Conservation (phyloP, 2,329 filamentous ascomycete genomes). For the Lachnellula cervina region DNA sequence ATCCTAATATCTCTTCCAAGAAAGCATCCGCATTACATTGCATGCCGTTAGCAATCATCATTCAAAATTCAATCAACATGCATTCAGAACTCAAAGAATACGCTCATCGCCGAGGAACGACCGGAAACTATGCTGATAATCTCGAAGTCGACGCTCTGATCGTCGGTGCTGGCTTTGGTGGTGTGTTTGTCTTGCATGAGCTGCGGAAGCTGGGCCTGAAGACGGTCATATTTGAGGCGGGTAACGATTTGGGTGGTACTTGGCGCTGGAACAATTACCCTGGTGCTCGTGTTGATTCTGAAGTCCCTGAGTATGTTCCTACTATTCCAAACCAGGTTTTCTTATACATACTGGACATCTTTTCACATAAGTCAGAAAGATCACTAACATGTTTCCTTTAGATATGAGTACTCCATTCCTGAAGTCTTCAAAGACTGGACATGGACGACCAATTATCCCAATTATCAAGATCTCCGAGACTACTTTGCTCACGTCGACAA, state of each 20-base stretch:
- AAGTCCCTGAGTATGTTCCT: conserved; percentile 31
- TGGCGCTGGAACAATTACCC: conserved; percentile 38
- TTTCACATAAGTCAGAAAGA: too few relatives aligned
- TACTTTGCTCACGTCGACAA: conserved; percentile 46
- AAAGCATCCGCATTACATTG: too few relatives aligned
- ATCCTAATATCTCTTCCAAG: too few relatives aligned
- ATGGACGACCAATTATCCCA: conserved; percentile 39
- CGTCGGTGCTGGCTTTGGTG: conserved; percentile 27
- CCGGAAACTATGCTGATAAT: conserved; percentile 39
- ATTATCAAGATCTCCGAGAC: conserved; percentile 35
- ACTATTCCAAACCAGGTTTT: conserved; percentile 1
- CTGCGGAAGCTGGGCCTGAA: conserved; percentile 27
- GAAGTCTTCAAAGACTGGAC: conserved; percentile 43
- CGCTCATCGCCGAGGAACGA: conserved; percentile 18
- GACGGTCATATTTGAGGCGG: background rate
- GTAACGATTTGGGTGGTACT: conserved; percentile 7
- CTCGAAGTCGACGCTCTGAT: conserved; percentile 36
- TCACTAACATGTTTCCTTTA: too few relatives aligned
- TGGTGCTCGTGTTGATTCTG: conserved; percentile 47
- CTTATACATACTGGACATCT: too few relatives aligned
- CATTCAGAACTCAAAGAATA: conserved; percentile 13
- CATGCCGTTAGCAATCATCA: too few relatives aligned
- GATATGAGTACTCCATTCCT: conserved; percentile 34
- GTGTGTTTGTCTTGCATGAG: conserved; percentile 50
- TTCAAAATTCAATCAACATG: too few relatives aligned